Evolutionary conservation across 768 basidiomycete species (phyloP).

Genomic region (Xanthoconium purpureum): DNA sequence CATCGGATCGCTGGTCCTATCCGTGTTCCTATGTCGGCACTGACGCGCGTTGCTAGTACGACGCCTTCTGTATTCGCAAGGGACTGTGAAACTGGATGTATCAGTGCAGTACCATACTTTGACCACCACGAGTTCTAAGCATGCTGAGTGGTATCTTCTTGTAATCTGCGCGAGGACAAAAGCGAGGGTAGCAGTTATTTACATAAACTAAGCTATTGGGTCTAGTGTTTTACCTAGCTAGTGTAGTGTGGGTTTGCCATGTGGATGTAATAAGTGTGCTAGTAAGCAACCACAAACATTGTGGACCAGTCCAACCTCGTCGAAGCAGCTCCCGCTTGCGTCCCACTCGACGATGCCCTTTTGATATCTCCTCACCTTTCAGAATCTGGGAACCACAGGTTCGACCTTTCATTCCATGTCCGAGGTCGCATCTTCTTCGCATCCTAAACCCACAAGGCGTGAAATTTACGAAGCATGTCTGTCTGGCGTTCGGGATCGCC

Average conservation of each 20-base stretch:
- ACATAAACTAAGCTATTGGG: conserved; percentile 24
- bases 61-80: conserved; percentile 11
- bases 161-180: conserved; percentile 13
- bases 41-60: conserved; percentile 17
- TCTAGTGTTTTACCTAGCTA: conserved; percentile 7
- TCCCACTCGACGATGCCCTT: conserved; percentile 28
- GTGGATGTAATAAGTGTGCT: conserved; percentile 17
- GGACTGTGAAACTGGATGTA: conserved; percentile 28
- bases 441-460: conserved; percentile 39
- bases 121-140: conserved; percentile 7
- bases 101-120: conserved; percentile 21
- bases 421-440: conserved; percentile 20
- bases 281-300: conserved; percentile 35
- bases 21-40: conserved; percentile 28
- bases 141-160: conserved; percentile 4
- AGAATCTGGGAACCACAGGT: conserved; percentile 16
- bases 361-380: conserved; percentile 14
- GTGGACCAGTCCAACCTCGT: conserved; percentile 19
- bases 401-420: conserved; percentile 26
- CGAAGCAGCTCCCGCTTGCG: conserved; percentile 3
- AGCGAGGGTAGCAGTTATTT: conserved; percentile 24
- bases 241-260: conserved; percentile 12
- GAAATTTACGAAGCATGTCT: conserved; percentile 53
- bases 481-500: conserved; percentile 51
- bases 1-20: conserved; percentile 29